A percentile compares a stretch with the other conserved stretches of the same genome.
These are phyloP conservation scores for Diaporthe destruens DNA, from an alignment of 2,329 filamentous ascomycete species.

Conservation along the genomic window DNA sequence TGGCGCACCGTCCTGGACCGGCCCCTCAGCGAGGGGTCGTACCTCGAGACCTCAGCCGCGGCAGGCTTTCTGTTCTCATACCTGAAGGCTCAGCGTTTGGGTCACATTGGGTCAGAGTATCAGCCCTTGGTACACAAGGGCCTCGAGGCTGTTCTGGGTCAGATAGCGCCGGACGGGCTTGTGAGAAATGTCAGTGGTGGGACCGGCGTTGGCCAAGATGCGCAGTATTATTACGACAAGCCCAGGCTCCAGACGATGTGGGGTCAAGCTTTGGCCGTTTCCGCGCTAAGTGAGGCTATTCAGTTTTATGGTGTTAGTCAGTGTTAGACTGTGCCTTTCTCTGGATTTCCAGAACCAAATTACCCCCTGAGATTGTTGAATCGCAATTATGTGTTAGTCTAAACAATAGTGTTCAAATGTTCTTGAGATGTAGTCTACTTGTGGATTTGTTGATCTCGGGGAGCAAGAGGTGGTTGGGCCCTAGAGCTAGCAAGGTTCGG, in stretches of 20 bases:
- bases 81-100: constrained; percentile 10
- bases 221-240: not conserved
- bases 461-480: not conserved
- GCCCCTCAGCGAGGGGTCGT: constrained; percentile 1
- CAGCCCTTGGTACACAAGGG: not conserved
- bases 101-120: not conserved
- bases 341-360: not conserved
- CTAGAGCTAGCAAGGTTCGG: not conserved
- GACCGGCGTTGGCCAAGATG: not conserved
- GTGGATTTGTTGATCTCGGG: no score
- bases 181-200: constrained; percentile 1
- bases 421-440: not conserved
- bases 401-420: not conserved
- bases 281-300: constrained; percentile 3
- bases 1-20: constrained; percentile 17
- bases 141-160: not conserved
- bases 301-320: not conserved
- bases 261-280: not conserved
- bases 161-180: constrained; percentile 14
- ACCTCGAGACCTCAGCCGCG: constrained; percentile 18
- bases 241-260: constrained; percentile 7
- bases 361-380: not conserved
- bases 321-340: not conserved
- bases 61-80: constrained; percentile 4
- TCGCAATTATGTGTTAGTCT: not conserved